Percentiles rank a stretch among this genome's conserved stretches.
phyloP scores from a whole-genome alignment of 352 stramenopile genomes.

The Phytophthora fragariaefolia region DNA sequence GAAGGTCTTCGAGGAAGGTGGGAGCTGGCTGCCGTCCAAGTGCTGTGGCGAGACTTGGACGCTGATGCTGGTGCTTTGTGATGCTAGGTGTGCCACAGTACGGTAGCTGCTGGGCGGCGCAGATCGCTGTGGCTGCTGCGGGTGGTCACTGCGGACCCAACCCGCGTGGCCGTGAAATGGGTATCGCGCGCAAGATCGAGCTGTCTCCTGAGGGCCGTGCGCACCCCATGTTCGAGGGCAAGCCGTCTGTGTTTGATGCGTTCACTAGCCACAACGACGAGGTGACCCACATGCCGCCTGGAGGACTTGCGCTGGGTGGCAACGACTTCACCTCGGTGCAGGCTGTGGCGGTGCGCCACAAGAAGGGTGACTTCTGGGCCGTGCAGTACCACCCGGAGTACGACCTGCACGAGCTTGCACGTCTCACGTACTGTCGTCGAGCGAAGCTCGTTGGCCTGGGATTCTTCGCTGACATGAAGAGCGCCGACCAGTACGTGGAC shows the following conservation, averaged over 20 bases:
- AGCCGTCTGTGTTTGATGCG: constrained; percentile 79
- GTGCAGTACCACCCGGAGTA: constrained; percentile 90
- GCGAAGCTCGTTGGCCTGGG: constrained; percentile 70
- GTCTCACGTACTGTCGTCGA: constrained; percentile 74
- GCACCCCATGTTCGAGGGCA: constrained; percentile 86
- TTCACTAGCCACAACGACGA: constrained; percentile 88
- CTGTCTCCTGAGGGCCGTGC: constrained; percentile 74
- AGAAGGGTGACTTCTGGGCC: constrained; percentile 85
- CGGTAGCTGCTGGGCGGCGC: constrained; percentile 82
- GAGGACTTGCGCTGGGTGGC: constrained; percentile 60
- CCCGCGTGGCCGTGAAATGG: constrained; percentile 76
- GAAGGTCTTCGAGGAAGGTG: constrained; percentile 69
- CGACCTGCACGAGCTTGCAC: constrained; percentile 80
- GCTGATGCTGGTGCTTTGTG: background rate
- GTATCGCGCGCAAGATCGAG: constrained; percentile 78
- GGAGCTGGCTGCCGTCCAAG: no score
- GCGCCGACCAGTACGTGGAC: constrained; percentile 72
- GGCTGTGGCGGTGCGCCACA: constrained; percentile 72
- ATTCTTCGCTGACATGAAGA: constrained; percentile 79
- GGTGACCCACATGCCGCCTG: constrained; percentile 73
- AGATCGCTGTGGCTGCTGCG: constrained; percentile 77
- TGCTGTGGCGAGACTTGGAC: background rate
- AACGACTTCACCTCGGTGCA: constrained; percentile 81
- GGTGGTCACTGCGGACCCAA: constrained; percentile 72
- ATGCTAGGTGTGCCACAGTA: constrained; percentile 73